Percentiles rank a stretch among this genome's conserved stretches.
phyloP scores from a whole-genome alignment of 2,329 filamentous ascomycete genomes.

The Pseudocercospora pini-densiflorae region DNA sequence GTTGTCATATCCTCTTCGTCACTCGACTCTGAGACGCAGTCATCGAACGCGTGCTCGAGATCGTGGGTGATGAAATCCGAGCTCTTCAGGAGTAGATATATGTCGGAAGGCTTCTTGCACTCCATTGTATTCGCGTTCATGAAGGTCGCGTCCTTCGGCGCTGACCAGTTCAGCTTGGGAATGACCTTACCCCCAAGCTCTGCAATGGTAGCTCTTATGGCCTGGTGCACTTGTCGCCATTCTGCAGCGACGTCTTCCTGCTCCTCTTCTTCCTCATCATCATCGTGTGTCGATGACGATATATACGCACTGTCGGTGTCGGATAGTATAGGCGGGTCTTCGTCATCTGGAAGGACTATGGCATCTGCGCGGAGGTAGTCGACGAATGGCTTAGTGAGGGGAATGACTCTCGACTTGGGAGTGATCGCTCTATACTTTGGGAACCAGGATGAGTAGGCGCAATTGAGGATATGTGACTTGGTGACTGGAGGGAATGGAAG shows the following conservation, averaged over 20 bases:
- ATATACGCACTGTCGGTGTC: constrained; percentile 59
- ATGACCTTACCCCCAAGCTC: constrained; percentile 85
- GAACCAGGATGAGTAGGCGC: constrained; percentile 93
- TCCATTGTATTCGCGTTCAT: constrained; percentile 90
- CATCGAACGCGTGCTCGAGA: constrained; percentile 89
- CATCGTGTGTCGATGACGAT: constrained; percentile 46
- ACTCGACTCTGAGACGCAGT: constrained; percentile 50
- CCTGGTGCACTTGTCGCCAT: constrained; percentile 73
- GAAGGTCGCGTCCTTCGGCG: constrained; percentile 94
- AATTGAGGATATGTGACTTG: constrained; percentile 87
- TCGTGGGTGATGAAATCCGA: constrained; percentile 96
- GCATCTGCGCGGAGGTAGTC: constrained; percentile 90
- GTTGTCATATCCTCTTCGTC: constrained; percentile 42
- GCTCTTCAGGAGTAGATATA: constrained; percentile 92
- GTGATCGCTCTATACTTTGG: constrained; percentile 79
- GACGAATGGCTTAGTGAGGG: constrained; percentile 75
- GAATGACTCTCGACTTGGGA: constrained; percentile 84
- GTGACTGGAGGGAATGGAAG: constrained; percentile 82
- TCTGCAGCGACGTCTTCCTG: constrained; percentile 64
- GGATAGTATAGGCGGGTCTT: constrained; percentile 43
- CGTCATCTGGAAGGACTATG: constrained; percentile 80
- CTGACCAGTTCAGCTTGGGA: constrained; percentile 97
- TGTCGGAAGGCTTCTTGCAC: constrained; percentile 84
- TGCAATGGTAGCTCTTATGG: constrained; percentile 75
- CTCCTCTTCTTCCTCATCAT: constrained; percentile 59